Evolutionary conservation across 2,329 filamentous ascomycete species (phyloP), one percentile per base, ranked within the genome.

Genomic region (Fonsecaea erecta): DNA sequence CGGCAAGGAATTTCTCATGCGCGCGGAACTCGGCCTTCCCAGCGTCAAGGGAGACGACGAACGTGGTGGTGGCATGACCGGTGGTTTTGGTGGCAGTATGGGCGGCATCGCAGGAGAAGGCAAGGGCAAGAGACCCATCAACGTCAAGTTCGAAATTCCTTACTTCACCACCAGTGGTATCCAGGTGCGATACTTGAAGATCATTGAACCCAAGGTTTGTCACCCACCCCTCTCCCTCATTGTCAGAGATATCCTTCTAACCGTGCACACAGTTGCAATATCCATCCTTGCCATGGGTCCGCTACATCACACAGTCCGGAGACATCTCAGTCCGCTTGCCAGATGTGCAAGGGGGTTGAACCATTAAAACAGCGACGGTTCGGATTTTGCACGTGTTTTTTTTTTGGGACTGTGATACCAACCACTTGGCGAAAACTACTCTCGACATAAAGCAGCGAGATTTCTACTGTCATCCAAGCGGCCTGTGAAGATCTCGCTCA

Each of bases 111-210:
- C 86, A n/a, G 85, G 88, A 3, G 80, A 79, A 21, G 89, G 88
- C 64, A 98, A 98, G 82, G 91, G 91, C 21, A 99, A 98, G 85
- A 84, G 95, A 72, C 95, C 95, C 0, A 99, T 99, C 74, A 94
- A 93, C 78, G 95, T 99, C 82, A 99, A 99, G 82, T 99, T 99
- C 77, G 95, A 99, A 83, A 99, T 99, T 75, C 95, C 95, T n/a
- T 99, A 99, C 81, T 99, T 99, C 77, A 99, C 95, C n/a, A 99
- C 96, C 2, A 96, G 91, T 80, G 95, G 95, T 70, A 99, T 99
- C 72, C 96, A 99, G 79, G 95, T 99, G 74, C 88, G 95, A 74
- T 99, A 99, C 78, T 81, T 99, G 78, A 99, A 99, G 86, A 99
- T 99, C 75, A 98, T 96, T 70, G 95, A 99, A 80, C 95, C 95